These are phyloP conservation scores for Crucibulum laeve DNA, from an alignment of 768 basidiomycete genomes.

Conservation along the genomic window DNA sequence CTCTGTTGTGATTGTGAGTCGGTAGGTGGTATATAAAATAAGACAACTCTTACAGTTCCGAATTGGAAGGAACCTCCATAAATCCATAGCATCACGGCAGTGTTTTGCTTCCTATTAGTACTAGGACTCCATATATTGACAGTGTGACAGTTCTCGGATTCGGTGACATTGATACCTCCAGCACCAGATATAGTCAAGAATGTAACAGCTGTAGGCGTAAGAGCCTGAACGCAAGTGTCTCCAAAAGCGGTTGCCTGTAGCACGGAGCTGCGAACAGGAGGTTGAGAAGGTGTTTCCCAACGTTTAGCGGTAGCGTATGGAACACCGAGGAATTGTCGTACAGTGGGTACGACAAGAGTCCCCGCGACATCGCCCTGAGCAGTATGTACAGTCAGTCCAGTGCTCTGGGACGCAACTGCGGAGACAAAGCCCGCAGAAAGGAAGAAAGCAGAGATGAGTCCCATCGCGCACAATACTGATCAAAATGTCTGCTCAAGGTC, in stretches of 20 bases:
- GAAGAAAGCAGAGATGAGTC: no score
- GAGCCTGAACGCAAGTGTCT: slow-evolving; percentile 22
- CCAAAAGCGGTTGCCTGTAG: slow-evolving; percentile 23
- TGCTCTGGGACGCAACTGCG: no score
- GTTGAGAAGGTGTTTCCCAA: slow-evolving; percentile 24
- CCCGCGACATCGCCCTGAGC: slow-evolving; percentile 27
- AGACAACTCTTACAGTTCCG: slow-evolving; percentile 22
- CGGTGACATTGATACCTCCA: slow-evolving; percentile 19
- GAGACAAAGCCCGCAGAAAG: no score
- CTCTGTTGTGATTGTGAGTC: slow-evolving; percentile 14
- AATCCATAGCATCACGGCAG: slow-evolving; percentile 32
- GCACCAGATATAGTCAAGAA: slow-evolving; percentile 20
- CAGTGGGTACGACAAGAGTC: slow-evolving; percentile 15
- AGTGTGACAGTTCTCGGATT: slow-evolving; percentile 30
- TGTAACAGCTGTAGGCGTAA: slow-evolving; percentile 14
- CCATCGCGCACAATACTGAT: no score
- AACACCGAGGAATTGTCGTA: slow-evolving; percentile 30
- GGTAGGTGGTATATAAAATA: not conserved
- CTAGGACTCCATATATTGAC: slow-evolving; percentile 36
- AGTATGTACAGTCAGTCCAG: slow-evolving; percentile 21
- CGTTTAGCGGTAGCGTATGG: slow-evolving; percentile 28
- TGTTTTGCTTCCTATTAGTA: slow-evolving; percentile 21
- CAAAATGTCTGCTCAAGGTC: no score
- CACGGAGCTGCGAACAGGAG: slow-evolving; percentile 12
- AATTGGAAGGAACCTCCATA: slow-evolving; percentile 33